These are phyloP conservation scores for Hordeum vulgare DNA, from an alignment of 176 grass and related monocot species.

Conservation along the genomic window MorexV3_pseudomolecules_assembly NC_058519.1:501927109-501927608, in stretches of 20 bases:
- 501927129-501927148: conserved; percentile 52
- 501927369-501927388: conserved; percentile 7
- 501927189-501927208: conserved; percentile 43
- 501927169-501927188: conserved; percentile 27
- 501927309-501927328: conserved; percentile 39
- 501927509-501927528: conserved; percentile 22
- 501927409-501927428: conserved; percentile 41
- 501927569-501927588: conserved; percentile 30
- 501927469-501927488: conserved; percentile 55
- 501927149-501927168: conserved; percentile 27
- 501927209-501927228: conserved; percentile 34
- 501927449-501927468: conserved; percentile 33
- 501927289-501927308: conserved; percentile 42
- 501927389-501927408: conserved; percentile 59
- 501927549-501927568: conserved; percentile 51
- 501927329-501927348: conserved; percentile 31
- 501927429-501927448: conserved; percentile 41
- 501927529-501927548: conserved; percentile 49
- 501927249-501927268: conserved; percentile 28
- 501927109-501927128: conserved; percentile 18
- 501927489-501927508: conserved; percentile 22
- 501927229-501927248: conserved; percentile 36
- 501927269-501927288: conserved; percentile 48
- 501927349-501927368: conserved; percentile 14
- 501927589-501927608: neutral